Base-by-base conservation (phyloP, 495 filamentous ascomycete genomes). In the Chaetomidium leptoderma region DNA sequence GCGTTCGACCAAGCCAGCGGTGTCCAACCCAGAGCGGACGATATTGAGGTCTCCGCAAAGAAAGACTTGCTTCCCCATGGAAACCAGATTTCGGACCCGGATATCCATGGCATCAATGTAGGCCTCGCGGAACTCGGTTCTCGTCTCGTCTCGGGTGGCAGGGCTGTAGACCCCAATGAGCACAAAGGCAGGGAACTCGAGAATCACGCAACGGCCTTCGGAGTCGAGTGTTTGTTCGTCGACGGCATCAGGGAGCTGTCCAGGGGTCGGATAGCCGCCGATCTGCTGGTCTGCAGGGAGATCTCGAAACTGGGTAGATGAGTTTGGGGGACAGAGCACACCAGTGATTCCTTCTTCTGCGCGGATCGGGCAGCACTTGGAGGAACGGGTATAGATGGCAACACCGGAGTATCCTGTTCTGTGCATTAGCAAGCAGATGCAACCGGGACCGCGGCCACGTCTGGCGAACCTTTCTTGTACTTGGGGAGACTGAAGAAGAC, bases 161-260 rank as follows among this genome's bases (percentile, higher is more conserved):
- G 93, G 93, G 62, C 85, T 87, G 70, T 98, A 97, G 16, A 90
- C 80, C 13, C 92, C 93, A 40, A 98, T 84, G 3, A 98, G 77
- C 19, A 98, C 88, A 64, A 98, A 97, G 13, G 91, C 92, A 1
- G 91, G 90, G 64, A 98, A 97, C 65, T 98, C 93, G 3, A 98
- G 79, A n/a, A 96, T 76, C 6, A 97, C 83, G 63, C 90, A 92
- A 37, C 93, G 85, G 6, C 93, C 93, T 79, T 97, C 92, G 0
- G 89, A 91, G 66, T 97, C 92, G 23, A 97, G 82, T 0, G 76
- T 76, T 23, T 76, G 69, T 26, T 90, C 82, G 71, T 96, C 90
- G 24, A 89, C 71, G 4, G 75, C 68, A 30, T 79, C 76, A 13
- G 76, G 70, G 10, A 95, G 77, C 62, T 95, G 91, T 30, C 78